These are phyloP conservation scores for Exobasidium rhododendri DNA, from an alignment of 1,284 basidiomycete species.

Conservation along the genomic window DNA sequence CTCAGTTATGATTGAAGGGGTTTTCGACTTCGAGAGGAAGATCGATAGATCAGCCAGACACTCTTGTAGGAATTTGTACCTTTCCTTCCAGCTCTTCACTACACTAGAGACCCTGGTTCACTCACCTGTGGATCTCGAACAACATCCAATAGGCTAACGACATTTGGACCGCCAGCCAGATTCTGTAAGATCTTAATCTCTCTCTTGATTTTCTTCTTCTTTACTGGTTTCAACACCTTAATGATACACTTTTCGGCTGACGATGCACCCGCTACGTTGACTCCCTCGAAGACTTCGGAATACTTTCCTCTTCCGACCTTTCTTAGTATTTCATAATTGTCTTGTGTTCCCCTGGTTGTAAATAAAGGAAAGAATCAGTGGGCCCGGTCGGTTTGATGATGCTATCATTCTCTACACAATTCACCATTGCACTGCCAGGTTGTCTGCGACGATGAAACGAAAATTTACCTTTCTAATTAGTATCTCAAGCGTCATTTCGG, in stretches of 20 bases:
- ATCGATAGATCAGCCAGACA: no score
- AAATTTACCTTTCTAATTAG: no score
- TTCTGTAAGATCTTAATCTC: conserved; percentile 99
- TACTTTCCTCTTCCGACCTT: conserved; percentile 90
- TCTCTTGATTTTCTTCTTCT: conserved; percentile 99
- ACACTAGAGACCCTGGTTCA: no score
- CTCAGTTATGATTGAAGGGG: conserved; percentile 96
- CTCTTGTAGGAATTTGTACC: no score
- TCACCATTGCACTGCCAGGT: conserved; percentile 47
- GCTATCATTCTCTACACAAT: conserved; percentile 4
- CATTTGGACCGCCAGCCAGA: conserved; percentile 87
- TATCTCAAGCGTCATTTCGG: no score
- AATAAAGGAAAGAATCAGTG: no score
- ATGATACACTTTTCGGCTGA: conserved; percentile 84
- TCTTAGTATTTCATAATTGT: conserved; percentile 96
- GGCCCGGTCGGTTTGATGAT: no score
- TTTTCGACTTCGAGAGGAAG: conserved; percentile 70
- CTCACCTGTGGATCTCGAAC: conserved; percentile 72
- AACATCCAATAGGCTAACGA: conserved; percentile 82
- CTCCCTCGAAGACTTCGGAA: conserved; percentile 82
- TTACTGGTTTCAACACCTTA: conserved; percentile 97
- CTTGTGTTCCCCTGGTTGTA: conserved; percentile 65
- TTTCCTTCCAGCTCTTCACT: no score
- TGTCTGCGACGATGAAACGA: no score
- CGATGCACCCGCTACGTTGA: conserved; percentile 68